A percentile compares a stretch with the other conserved stretches of the same genome.
phyloP scores from a whole-genome alignment of 345 rosid genomes.

The Rhodamnia argentea region DNA sequence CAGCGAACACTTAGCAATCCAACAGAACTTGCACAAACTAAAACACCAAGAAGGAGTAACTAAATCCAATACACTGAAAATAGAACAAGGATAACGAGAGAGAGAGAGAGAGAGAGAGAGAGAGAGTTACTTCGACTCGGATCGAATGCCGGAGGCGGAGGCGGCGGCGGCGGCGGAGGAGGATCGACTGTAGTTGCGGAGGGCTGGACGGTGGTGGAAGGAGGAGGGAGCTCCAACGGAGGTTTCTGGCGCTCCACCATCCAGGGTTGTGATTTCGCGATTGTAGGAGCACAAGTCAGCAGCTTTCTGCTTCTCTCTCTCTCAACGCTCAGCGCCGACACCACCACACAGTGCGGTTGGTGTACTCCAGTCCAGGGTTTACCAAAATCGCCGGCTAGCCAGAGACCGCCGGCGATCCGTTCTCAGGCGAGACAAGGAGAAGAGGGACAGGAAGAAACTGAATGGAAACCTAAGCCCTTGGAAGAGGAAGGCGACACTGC shows the following conservation, averaged over 20 bases:
- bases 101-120: background rate
- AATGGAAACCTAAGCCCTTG: no score
- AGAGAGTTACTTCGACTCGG: constrained; percentile 71
- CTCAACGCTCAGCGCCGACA: background rate
- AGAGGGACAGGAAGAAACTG: background rate
- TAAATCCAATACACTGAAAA: background rate
- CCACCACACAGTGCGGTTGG: background rate
- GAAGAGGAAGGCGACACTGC: no score
- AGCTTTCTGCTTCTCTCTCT: background rate
- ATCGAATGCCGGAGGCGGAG: constrained; percentile 34
- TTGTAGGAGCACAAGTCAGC: background rate
- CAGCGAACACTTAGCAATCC: background rate
- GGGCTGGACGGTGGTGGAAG: constrained; percentile 5
- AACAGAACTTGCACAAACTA: background rate
- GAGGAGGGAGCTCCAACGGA: constrained; percentile 11
- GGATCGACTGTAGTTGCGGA: background rate
- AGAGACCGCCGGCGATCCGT: background rate
- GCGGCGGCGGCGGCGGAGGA: constrained; percentile 6
- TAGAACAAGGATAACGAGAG: constrained; percentile 1
- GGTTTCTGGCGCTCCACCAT: constrained; percentile 33
- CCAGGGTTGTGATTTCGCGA: background rate
- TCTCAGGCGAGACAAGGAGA: background rate
- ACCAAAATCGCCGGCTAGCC: background rate
- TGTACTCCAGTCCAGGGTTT: background rate
- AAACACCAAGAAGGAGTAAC: background rate